Base-by-base conservation (phyloP, 2,329 filamentous ascomycete species). In the Spiromastix sp. region DNA sequence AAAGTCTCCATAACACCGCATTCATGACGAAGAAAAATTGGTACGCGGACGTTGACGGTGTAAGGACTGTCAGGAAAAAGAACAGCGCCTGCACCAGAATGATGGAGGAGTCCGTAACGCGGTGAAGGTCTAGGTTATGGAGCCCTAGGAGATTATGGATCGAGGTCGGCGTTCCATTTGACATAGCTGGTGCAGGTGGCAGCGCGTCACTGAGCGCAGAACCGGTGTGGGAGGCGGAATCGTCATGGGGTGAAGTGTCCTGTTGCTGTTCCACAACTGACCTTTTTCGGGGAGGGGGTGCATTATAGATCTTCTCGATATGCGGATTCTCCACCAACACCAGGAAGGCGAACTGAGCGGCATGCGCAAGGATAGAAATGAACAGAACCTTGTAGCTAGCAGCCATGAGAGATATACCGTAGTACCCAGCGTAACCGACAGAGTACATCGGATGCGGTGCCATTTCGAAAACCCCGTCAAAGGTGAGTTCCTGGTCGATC, bases 391-490 rank as follows among this genome's bases (percentile, higher is more conserved):
- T 86, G 64, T 96, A 96, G 68, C 91, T 98, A 42, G 89, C 89
- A 30, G 86, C 87, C 81, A 98, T 93, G 66, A 95, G 80, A 41
- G 89, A 95, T 54, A 96, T 95, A 48, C 91, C 91, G 57, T 98
- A 98, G 66, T 93, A 98, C 30, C 91, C 91, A 34, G 85, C 86
- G 60, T 98, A 98, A 25, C 91, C 91, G 51, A 96, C 89, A 37
- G 87, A 94, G 64, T 96, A 96, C 89, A 96, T 96, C 44, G 89
- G 89, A 57, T 96, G 91, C 20, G 91, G 91, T 13, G 91, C 91
- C 80, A 98, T 93, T 64, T 98, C 91, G 57, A 96, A 98, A 43
- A 98, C 91, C 38, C 91, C 91, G 55, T 98, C 91, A 59, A 98
- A 98, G 32, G 87, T 96, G 57, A 98, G 70, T 55, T 94, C 85